Conservation (phyloP, 2,329 filamentous ascomycete species). For the Akanthomyces lecanii region DNA sequence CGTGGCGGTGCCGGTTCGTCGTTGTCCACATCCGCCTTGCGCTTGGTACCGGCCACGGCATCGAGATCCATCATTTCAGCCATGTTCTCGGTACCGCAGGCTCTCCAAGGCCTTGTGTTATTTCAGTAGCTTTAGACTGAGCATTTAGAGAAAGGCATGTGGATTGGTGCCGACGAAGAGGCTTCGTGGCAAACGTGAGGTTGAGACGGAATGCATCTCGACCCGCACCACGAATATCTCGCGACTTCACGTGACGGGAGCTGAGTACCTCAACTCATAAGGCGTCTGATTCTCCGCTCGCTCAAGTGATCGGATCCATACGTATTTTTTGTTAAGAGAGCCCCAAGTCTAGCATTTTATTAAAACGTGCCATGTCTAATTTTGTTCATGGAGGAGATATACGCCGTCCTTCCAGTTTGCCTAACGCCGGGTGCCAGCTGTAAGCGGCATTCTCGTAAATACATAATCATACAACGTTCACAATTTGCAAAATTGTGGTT, state of each 20-base stretch:
- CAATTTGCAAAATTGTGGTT: background rate
- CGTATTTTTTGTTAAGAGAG: background rate
- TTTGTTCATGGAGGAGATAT: background rate
- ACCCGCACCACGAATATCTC: slow-evolving; percentile 12
- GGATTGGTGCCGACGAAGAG: background rate
- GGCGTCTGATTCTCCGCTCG: background rate
- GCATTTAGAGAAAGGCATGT: background rate
- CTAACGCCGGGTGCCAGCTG: background rate
- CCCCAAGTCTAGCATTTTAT: background rate
- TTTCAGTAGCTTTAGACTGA: background rate
- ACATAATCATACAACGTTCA: slow-evolving; percentile 1
- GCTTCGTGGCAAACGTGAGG: background rate
- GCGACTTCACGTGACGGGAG: slow-evolving; percentile 16
- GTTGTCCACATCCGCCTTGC: slow-evolving; percentile 41
- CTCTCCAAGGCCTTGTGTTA: background rate
- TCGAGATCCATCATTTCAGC: slow-evolving; percentile 44
- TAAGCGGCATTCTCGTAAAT: background rate
- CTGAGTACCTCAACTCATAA: background rate
- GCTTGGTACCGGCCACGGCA: slow-evolving; percentile 41
- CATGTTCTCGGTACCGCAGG: slow-evolving; percentile 22
- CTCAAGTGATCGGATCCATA: background rate
- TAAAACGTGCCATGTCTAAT: background rate
- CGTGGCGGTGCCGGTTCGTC: slow-evolving; percentile 39
- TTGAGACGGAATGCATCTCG: background rate
- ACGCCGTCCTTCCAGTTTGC: background rate